Evolutionary conservation across 176 grass and related monocot genomes (phyloP), one percentile per base, ranked within the genome.

Genomic region (Musa acuminata): DNA sequence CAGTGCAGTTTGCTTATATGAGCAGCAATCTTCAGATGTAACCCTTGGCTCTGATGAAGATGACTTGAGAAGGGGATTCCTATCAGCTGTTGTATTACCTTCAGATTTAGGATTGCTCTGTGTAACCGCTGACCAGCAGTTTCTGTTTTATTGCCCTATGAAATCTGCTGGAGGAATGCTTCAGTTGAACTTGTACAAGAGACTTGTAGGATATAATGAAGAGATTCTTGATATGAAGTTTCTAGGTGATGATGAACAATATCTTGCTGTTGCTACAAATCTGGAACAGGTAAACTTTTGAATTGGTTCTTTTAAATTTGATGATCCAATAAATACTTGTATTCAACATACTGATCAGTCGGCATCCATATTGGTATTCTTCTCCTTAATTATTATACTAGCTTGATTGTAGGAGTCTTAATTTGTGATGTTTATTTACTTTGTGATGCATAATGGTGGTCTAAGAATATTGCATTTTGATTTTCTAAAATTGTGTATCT

Each of bases 181-280:
- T 67, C 48, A 91, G 50, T 79, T 98, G 53, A 84, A 90, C 74
- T 69, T 93, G 69, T 84, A 84, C 76, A 98, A 76, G 83, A 88
- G 95, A 1, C 75, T 98, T 60, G 74, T 98, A 60, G 95, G 95
- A 58, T 90, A 98, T 55, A 98, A 91, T 63, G 95, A 93, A 13
- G 95, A 98, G 53, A 93, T 98, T 87, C 95, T 98, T 67, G 95
- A 93, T 81, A 87, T 98, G 84, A 98, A 84, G 72, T 98, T 98
- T 77, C 49, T 98, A 27, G 94, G 90, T 76, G 81, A 85, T 24
- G 88, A 93, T 8, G 94, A 98, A 53, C 73, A 93, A 82, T 91
- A 91, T 67, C 88, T 91, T 80, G 95, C 95, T 64, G 87, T 91
- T 55, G 95, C 95, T 66, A 98, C 95, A 72, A 93, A 98, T 81